These are phyloP conservation scores for Umbilicus rupestris DNA, from an alignment of 164 flowering plant genomes.

Conservation along the genomic window DNA sequence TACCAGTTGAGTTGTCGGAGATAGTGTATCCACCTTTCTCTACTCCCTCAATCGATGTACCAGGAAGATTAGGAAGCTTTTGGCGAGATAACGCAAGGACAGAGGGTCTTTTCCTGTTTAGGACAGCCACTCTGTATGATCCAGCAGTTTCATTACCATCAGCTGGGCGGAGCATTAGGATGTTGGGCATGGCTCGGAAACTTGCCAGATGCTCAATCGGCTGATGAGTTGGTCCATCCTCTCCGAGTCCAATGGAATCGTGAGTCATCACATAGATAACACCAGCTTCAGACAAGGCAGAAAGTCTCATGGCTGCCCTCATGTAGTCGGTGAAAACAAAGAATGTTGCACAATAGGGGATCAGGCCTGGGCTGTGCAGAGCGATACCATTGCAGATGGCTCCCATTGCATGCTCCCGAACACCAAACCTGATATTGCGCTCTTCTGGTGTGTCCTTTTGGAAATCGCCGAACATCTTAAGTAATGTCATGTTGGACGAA, in stretches of 20 bases:
- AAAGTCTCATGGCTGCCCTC: slow-evolving; percentile 90
- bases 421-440: slow-evolving; percentile 86
- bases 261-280: slow-evolving; percentile 98
- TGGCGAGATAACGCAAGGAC: slow-evolving; percentile 76
- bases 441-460: slow-evolving; percentile 89
- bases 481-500: slow-evolving; percentile 92
- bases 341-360: slow-evolving; percentile 97
- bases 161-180: slow-evolving; percentile 93
- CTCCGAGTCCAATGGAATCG: slow-evolving; percentile 96
- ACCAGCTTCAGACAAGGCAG: slow-evolving; percentile 74
- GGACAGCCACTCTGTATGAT: slow-evolving; percentile 80
- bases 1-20: slow-evolving; percentile 71
- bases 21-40: slow-evolving; percentile 85
- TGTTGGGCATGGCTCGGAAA: slow-evolving; percentile 97
- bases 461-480: slow-evolving; percentile 90
- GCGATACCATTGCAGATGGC: slow-evolving; percentile 91
- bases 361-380: slow-evolving; percentile 78
- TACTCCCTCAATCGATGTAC: slow-evolving; percentile 84
- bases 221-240: slow-evolving; percentile 99
- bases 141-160: slow-evolving; percentile 98
- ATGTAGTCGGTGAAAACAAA: slow-evolving; percentile 98
- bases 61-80: slow-evolving; percentile 74
- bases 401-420: slow-evolving; percentile 95
- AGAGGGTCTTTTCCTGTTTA: slow-evolving; percentile 76
- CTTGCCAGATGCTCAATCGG: slow-evolving; percentile 98